Percentiles rank a stretch among this genome's conserved stretches.
Evolutionary conservation across 768 basidiomycete species (phyloP).

Genomic region (Tricholoma terreum): DNA sequence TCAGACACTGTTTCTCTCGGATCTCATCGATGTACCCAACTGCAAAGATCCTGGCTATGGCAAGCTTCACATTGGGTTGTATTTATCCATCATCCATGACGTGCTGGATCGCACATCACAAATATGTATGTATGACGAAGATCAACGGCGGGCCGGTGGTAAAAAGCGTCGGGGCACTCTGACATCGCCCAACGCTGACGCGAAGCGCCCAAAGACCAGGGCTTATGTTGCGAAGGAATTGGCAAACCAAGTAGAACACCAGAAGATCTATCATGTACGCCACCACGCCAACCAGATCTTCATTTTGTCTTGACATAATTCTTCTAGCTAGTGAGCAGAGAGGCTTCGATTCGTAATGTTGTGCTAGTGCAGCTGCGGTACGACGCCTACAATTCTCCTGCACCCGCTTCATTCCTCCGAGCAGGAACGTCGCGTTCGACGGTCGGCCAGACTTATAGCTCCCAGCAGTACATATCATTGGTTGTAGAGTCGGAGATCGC

Average conservation of each 20-base stretch:
- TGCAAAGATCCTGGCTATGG: slow-evolving; percentile 13
- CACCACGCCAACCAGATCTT: not conserved
- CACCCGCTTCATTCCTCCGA: slow-evolving; percentile 2
- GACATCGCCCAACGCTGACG: not conserved
- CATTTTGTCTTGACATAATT: not conserved
- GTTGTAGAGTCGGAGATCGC: too few relatives aligned
- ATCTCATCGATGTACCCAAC: slow-evolving; percentile 11
- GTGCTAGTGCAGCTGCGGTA: slow-evolving; percentile 10
- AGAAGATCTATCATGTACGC: slow-evolving; percentile 2
- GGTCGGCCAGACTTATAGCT: not conserved
- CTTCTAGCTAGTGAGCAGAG: slow-evolving; percentile 2
- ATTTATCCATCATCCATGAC: slow-evolving; percentile 16
- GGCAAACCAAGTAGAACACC: not conserved
- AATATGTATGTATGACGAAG: not conserved
- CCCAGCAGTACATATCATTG: not conserved
- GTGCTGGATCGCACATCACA: slow-evolving; percentile 9
- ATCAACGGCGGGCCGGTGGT: not conserved
- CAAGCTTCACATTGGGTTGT: slow-evolving; percentile 14
- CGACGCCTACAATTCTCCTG: slow-evolving; percentile 8
- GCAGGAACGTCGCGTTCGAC: not conserved
- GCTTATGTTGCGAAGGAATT: not conserved
- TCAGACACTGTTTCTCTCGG: slow-evolving; percentile 19
- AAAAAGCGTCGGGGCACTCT: not conserved
- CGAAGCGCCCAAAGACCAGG: slow-evolving; percentile 9
- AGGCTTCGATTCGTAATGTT: slow-evolving; percentile 6